A percentile compares a stretch with the other conserved stretches of the same genome.
Conservation (phyloP, 495 filamentous ascomycete genomes). For the Aspergillus sclerotiicarbonarius region DNA sequence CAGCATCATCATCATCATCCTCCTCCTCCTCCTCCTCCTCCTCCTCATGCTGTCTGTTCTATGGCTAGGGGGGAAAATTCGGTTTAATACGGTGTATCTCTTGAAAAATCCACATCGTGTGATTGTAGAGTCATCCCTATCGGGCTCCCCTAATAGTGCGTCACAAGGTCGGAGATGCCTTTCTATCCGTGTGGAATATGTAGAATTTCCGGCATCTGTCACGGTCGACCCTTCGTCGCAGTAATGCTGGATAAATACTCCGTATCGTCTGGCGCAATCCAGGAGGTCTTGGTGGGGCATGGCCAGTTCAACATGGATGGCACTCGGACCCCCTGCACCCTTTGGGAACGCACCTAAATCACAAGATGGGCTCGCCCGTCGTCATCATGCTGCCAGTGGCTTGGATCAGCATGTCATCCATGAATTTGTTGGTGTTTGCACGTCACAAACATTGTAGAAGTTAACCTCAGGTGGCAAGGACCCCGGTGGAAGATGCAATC, state of each 20-base stretch:
- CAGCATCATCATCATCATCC: too few species aligned
- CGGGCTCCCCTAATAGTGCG: too few species aligned
- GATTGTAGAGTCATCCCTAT: background rate
- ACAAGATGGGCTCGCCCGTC: conserved; percentile 10
- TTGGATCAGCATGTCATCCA: conserved; percentile 1
- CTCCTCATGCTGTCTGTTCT: background rate
- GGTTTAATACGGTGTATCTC: too few species aligned
- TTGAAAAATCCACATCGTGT: background rate
- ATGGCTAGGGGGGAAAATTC: background rate
- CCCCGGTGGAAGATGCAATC: background rate
- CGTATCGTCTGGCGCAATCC: background rate
- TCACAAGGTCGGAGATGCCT: too few species aligned
- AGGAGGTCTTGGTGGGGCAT: conserved; percentile 14
- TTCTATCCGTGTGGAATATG: too few species aligned
- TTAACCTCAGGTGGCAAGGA: background rate
- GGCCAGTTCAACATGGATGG: conserved; percentile 12
- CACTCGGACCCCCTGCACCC: conserved; percentile 17
- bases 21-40: too few species aligned
- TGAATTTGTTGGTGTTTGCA: background rate
- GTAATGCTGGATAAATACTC: conserved; percentile 4
- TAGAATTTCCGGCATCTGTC: background rate
- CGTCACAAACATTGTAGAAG: background rate
- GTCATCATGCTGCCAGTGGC: conserved; percentile 14
- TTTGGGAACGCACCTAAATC: conserved; percentile 3
- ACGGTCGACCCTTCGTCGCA: background rate